These are phyloP conservation scores for Murraya koenigii DNA, from an alignment of 345 rosid genomes.

Conservation along the genomic window DNA sequence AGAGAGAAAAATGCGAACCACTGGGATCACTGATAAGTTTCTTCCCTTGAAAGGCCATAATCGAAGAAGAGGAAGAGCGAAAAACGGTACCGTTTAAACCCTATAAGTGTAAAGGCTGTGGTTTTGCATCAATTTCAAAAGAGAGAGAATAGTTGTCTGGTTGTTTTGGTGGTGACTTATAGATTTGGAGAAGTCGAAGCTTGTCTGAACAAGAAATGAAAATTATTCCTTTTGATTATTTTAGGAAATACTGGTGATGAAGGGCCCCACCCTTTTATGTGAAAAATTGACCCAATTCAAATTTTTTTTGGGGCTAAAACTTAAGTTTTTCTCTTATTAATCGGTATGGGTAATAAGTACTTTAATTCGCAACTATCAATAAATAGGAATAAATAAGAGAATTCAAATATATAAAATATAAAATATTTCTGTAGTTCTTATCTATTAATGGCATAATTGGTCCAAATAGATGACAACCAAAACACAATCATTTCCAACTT, in stretches of 20 bases:
- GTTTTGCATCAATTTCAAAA: constrained; percentile 9
- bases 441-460: too few relatives aligned
- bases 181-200: constrained; percentile 12
- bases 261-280: background rate
- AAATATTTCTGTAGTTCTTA: too few relatives aligned
- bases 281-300: background rate
- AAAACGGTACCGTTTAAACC: background rate
- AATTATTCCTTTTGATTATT: background rate
- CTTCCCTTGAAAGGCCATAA: constrained; percentile 80
- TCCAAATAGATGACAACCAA: too few relatives aligned
- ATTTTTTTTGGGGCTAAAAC: background rate
- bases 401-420: too few relatives aligned
- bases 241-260: background rate
- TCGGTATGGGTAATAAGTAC: too few relatives aligned
- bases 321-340: background rate
- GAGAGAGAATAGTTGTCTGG: background rate
- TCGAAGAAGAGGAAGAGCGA: constrained; percentile 8
- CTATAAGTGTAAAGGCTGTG: background rate
- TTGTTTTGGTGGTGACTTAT: constrained; percentile 15
- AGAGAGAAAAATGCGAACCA: constrained; percentile 46
- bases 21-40: constrained; percentile 86
- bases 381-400: too few relatives aligned
- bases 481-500: too few relatives aligned
- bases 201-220: constrained; percentile 20
- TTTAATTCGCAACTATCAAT: too few relatives aligned